Evolutionary conservation across 495 filamentous ascomycete species (phyloP), one percentile per base, ranked within the genome.

Genomic region (Tetracladium marchalianum): DNA sequence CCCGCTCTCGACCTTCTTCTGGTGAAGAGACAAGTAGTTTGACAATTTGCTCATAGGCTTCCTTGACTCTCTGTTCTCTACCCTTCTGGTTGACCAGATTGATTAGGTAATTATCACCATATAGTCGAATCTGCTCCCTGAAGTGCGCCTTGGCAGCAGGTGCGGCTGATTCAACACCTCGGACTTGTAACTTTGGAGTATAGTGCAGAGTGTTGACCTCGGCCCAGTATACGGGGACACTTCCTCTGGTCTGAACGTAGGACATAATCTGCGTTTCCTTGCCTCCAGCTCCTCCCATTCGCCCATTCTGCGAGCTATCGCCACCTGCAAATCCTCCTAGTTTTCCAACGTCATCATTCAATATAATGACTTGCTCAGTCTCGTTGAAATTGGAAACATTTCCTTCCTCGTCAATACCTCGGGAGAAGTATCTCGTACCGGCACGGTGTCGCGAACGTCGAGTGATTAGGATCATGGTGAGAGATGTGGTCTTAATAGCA

Each of bases 361-460:
- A 62, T 31, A 98, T 76, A 35, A 93, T 69, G 40, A 85, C 70
- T 60, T 97, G 93, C 58, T 98, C 92, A 0, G 93, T 97, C 68
- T 98, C 92, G 57, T 98, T 98, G 73, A 88, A 98, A 58, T 98
- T 98, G 15, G 88, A 84, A 5, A 88, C 93, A 60, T 96, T 76
- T n/a, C 92, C 92, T 50, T 87, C 66, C 46, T 95, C 87, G 58
- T 98, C 90, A 16, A 96, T 75, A 31, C 92, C 92, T 42, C 92
- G 80, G 0, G 93, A 90, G 60, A 97, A 88, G 68, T 96, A 96
- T 61, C 92, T 70, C 5, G 92, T 97, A 17, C 92, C 92, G 11
- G 76, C 90, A 48, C 90, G 75, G 60, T 94, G 77, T 54, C 92
- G 73, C 11, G 87, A 92, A 52, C 87, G 75, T 43, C 92, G 77